These are phyloP conservation scores for Crotalaria pallida DNA, from an alignment of 306 rosid species.

Conservation along the genomic window DNA sequence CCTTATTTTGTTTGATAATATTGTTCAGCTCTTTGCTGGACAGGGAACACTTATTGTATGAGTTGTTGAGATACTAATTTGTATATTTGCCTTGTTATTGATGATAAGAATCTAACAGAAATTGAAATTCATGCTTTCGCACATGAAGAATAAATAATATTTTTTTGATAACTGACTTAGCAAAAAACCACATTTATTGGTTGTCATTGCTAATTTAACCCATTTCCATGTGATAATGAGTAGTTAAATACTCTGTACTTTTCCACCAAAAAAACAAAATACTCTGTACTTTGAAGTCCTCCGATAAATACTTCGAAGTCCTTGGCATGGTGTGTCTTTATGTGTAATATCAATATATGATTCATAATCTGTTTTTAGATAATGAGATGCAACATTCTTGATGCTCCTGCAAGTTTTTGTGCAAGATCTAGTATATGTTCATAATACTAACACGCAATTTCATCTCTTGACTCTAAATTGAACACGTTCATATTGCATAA, in stretches of 20 bases:
- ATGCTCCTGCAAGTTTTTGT: not conserved
- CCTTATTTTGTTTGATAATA: constrained; percentile 12
- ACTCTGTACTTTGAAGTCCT: not conserved
- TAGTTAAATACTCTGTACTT: too few species aligned
- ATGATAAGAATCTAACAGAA: constrained; percentile 9
- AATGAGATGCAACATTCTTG: not conserved
- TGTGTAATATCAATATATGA: not conserved
- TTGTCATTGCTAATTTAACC: not conserved
- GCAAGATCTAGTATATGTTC: not conserved
- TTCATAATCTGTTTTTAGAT: not conserved
- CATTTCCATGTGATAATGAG: not conserved
- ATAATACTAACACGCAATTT: not conserved
- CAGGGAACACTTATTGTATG: not conserved
- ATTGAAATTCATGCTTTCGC: not conserved
- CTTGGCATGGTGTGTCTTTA: not conserved
- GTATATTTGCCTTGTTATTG: not conserved
- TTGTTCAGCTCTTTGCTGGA: not conserved
- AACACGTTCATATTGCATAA: constrained; percentile 4
- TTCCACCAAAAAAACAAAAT: too few species aligned
- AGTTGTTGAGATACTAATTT: not conserved
- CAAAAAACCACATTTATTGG: not conserved
- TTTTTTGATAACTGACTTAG: not conserved
- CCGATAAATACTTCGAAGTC: not conserved
- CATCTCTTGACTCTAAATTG: not conserved
- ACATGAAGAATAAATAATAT: not conserved